Percentiles rank a stretch among this genome's conserved stretches.
Conservation (phyloP, 345 rosid species). For the Rubroshorea leprosula region DNA sequence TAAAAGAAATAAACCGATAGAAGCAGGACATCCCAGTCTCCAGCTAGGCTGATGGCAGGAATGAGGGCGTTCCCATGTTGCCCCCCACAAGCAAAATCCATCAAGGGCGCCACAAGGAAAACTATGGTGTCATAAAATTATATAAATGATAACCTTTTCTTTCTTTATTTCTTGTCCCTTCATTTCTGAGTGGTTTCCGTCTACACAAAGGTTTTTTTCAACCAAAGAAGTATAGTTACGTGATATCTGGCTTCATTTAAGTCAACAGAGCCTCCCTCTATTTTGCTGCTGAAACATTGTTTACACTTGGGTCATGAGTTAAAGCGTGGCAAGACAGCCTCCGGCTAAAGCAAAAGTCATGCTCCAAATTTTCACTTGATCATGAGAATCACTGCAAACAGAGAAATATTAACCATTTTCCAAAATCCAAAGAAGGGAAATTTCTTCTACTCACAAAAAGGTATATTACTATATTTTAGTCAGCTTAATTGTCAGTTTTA, state of each 20-base stretch:
- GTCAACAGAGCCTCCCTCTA: constrained; percentile 21
- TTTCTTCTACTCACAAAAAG: too few species aligned
- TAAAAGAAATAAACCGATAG: constrained; percentile 21
- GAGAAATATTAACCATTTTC: constrained; percentile 1
- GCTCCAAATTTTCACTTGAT: constrained; percentile 29
- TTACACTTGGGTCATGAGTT: constrained; percentile 26
- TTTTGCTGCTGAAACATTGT: constrained; percentile 28
- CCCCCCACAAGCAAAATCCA: constrained; percentile 21
- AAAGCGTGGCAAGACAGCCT: constrained; percentile 27
- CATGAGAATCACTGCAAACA: constrained; percentile 31
- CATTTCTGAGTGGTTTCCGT: constrained; percentile 21
- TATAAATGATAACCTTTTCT: constrained; percentile 3
- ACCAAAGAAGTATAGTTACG: constrained; percentile 33
- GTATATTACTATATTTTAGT: too few species aligned
- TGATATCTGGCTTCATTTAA: constrained; percentile 24
- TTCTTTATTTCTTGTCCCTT: constrained; percentile 9
- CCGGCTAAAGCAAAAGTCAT: constrained; percentile 30
- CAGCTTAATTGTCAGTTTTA: too few species aligned
- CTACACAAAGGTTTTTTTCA: constrained; percentile 21
- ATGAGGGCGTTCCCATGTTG: constrained; percentile 19
- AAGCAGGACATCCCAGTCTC: constrained; percentile 18
- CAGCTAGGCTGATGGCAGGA: constrained; percentile 28
- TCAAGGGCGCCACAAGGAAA: constrained; percentile 17
- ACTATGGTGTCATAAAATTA: constrained; percentile 20
- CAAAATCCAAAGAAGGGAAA: constrained; percentile 1